phyloP scores from a whole-genome alignment of 2,329 filamentous ascomycete genomes.

The Botrytis elliptica region DNA sequence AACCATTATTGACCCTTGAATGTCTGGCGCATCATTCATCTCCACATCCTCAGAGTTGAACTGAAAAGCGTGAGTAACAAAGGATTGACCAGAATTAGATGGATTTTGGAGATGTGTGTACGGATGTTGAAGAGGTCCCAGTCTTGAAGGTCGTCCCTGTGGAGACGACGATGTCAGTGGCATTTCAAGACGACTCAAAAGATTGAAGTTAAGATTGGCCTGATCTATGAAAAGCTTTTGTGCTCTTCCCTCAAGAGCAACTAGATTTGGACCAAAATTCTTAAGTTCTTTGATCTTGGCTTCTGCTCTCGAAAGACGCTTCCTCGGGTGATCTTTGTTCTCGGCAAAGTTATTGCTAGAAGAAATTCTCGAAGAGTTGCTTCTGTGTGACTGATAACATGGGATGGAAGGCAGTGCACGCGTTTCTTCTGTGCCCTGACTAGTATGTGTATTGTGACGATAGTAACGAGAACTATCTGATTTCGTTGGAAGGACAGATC shows the following conservation, averaged over 20 bases:
- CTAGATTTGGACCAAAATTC: neutral
- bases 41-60: neutral
- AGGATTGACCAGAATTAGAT: neutral
- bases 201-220: neutral
- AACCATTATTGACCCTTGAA: neutral
- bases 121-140: slow-evolving; percentile 2
- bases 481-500: neutral
- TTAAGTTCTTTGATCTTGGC: neutral
- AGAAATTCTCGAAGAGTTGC: neutral
- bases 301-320: neutral
- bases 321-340: neutral
- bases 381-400: neutral
- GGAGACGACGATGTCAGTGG: neutral
- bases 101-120: neutral
- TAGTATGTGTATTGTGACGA: neutral
- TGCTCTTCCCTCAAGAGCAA: neutral
- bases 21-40: neutral
- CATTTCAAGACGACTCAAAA: neutral
- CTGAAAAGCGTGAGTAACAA: neutral
- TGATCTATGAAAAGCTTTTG: neutral
- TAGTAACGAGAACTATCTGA: no score
- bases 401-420: neutral
- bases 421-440: neutral
- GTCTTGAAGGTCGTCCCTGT: neutral
- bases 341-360: neutral